These are phyloP conservation scores for Pseudoscleropodium purum DNA, from an alignment of 225 moss, liverwort and hornwort species.

Conservation along the genomic window DNA sequence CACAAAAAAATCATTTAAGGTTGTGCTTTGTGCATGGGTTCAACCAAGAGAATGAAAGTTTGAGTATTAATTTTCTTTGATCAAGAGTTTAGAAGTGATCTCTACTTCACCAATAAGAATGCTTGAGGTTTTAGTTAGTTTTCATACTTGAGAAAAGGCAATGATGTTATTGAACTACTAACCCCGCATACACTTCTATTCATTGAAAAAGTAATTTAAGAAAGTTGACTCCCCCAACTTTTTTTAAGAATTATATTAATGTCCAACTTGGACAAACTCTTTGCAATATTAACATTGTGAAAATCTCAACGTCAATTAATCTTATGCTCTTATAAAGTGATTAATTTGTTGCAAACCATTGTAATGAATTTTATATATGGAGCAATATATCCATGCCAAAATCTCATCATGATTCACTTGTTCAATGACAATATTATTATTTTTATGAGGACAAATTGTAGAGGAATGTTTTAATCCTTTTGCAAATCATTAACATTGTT, in stretches of 20 bases:
- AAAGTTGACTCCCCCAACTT: too few species aligned
- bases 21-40: fast-evolving
- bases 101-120: background rate
- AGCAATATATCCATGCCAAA: background rate
- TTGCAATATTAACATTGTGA: background rate
- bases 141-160: background rate
- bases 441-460: background rate
- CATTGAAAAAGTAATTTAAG: too few species aligned
- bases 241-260: too few species aligned
- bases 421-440: background rate
- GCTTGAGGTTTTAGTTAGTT: background rate
- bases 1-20: background rate
- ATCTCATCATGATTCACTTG: background rate
- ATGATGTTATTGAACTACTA: background rate
- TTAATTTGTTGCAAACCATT: background rate
- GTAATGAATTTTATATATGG: background rate
- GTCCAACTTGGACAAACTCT: background rate
- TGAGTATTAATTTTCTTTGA: background rate
- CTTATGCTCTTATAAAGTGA: too few species aligned
- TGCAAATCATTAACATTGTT: background rate
- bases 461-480: background rate
- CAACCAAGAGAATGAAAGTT: background rate
- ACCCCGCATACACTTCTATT: too few species aligned
- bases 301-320: background rate
- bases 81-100: background rate